Evolutionary conservation across 257 asterid species (phyloP), one percentile per base, ranked within the genome.

Genomic region (Solanum phureja): DNA sequence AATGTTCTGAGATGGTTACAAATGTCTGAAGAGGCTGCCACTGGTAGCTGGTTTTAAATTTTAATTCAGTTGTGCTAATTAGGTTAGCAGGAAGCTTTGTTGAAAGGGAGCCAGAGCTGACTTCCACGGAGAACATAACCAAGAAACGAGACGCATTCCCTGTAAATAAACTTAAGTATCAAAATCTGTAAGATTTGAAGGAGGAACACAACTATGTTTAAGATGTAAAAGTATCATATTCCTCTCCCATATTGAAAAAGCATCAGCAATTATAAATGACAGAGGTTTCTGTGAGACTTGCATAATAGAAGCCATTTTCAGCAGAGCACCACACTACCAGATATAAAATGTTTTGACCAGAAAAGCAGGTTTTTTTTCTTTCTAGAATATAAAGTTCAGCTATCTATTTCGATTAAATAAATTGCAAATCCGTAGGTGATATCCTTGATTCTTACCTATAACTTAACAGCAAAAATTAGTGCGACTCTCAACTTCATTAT

Each of bases 1-100:
- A 94, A 90, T 95, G 98, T 90, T 91, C 92, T 4, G 98, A 95
- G 74, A 97, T 95, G 87, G 97, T 90, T 66, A 97, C 99, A 92
- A 94, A 97, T 87, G 98, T 95, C 69, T 89, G 94, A 38, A 97
- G 92, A 71, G 99, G 98, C 81, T 95, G 99, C 99, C 98, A 97
- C 23, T 90, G 98, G 81, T 93, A 90, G 88, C 94, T 94, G 5
- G 88, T 89, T 91, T 87, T 93, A 90, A 91, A 31, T 91, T 97
- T 97, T 85, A 97, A 86, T 90, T 97, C 99, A 13, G 98, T 95
- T 11, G 95, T 92, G 29, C 92, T 87, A 29, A 97, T 87, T 33
- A 95, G 98, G 84, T 91, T 90, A 6, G 98, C 90, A 5, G 99
- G 96, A 83, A 97, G 95, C 87, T 92, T 95, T 21, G 96, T 91